Conservation (phyloP, 805 yeast species). For the Pichia occidentalis region DNA sequence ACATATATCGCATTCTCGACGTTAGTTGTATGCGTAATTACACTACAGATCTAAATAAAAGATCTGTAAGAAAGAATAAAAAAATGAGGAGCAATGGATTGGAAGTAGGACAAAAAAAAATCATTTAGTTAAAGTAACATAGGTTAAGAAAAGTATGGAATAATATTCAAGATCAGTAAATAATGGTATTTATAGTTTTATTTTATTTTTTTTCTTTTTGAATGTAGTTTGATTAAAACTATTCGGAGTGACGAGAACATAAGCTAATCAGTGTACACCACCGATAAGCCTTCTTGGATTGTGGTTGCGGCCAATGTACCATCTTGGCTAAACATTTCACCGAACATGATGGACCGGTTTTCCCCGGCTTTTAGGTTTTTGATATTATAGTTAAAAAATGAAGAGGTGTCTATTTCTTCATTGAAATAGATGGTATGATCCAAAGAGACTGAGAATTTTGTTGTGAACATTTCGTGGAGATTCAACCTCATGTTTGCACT, state of each 20-base stretch:
- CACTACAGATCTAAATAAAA: no score
- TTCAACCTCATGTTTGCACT: conserved; percentile 47
- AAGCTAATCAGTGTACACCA: conserved; percentile 19
- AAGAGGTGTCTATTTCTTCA: conserved; percentile 35
- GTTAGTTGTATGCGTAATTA: no score
- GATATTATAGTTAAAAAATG: conserved; percentile 46
- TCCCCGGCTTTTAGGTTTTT: conserved; percentile 43
- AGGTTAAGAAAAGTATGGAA: conserved; percentile 19
- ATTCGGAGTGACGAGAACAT: background rate
- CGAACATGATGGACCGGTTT: conserved; percentile 50
- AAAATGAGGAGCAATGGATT: background rate
- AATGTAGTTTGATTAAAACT: no score
- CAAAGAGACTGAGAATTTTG: conserved; percentile 50
- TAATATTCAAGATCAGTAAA: background rate
- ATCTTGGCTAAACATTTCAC: conserved; percentile 45
- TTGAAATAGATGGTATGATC: conserved; percentile 68
- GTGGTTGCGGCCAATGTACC: conserved; percentile 53
- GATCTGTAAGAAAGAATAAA: background rate
- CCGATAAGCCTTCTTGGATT: conserved; percentile 59
- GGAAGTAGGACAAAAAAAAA: no score
- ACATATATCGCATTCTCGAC: no score
- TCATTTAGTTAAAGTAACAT: conserved; percentile 14
- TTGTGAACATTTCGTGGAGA: conserved; percentile 37
- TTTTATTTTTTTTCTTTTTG: no score
- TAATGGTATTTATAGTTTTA: no score